phyloP scores from a whole-genome alignment of 2,329 filamentous ascomycete species.

The Ophiostoma pallidulum region DNA sequence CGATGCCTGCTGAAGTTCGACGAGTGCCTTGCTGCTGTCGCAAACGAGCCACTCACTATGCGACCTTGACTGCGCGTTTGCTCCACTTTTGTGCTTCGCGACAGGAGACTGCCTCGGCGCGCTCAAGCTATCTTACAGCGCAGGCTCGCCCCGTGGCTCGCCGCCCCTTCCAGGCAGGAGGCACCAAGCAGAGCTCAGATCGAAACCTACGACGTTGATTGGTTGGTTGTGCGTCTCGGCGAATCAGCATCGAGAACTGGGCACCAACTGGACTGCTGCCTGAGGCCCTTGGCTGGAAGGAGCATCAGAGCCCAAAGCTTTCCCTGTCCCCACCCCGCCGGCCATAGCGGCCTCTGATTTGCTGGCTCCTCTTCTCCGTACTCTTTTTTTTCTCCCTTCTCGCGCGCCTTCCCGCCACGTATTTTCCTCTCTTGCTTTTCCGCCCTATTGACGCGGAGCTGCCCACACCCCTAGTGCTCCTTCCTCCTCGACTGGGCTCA shows the following conservation, averaged over 20 bases:
- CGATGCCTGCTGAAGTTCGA: too few species aligned
- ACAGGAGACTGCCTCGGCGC: too few species aligned
- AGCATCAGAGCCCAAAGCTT: not conserved
- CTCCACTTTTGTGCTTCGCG: not conserved
- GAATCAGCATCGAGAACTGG: slow-evolving; percentile 9
- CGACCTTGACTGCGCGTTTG: too few species aligned
- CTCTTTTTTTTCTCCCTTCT: slow-evolving; percentile 1
- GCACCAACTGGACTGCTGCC: slow-evolving; percentile 9
- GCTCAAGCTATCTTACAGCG: too few species aligned
- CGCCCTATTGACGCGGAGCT: not conserved
- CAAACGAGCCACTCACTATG: too few species aligned
- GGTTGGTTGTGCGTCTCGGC: not conserved
- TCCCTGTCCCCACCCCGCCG: slow-evolving; percentile 1
- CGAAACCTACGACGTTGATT: slow-evolving; percentile 3
- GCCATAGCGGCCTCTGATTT: too few species aligned
- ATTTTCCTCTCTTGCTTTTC: not conserved
- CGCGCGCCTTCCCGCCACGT: slow-evolving; percentile 1
- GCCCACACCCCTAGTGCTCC: slow-evolving; percentile 3
- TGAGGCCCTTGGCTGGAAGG: not conserved
- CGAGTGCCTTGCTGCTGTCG: too few species aligned
- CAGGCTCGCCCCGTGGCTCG: not conserved
- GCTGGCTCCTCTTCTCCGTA: not conserved
- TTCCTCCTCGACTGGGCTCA: not conserved
- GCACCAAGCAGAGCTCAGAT: not conserved
- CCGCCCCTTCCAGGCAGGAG: not conserved